Evolutionary conservation across 2,329 filamentous ascomycete genomes (phyloP), one percentile per base, ranked within the genome.

Genomic region (Penicillium sp.): DNA sequence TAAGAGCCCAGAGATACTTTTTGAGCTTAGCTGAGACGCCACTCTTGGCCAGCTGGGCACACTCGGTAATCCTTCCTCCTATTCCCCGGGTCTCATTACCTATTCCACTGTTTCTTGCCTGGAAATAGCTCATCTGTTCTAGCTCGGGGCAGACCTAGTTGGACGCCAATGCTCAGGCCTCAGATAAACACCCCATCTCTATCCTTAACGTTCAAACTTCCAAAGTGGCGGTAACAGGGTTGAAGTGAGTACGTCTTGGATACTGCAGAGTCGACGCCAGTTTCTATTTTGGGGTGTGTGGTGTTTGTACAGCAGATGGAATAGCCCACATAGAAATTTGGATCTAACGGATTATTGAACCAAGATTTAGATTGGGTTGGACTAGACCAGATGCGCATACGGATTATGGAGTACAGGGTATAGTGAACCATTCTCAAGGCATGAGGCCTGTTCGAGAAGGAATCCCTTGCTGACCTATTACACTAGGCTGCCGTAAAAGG

Each of bases 11-110:
- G 14, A 28, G 5, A 8, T 45, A 25, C 45, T 28, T 17, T 38
- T 45, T 35, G 31, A 52, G 49, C 49, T 52, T 52, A 45, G 49
- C 25, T 36, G 12, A 30, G 9, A 30, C 41, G 33, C 49, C 33
- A 38, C 22, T 12, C 31, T 44, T n/a, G 31, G 40, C 26, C 31
- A 33, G 12, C n/a, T n/a, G n/a, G 6, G n/a, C n/a, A 19, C 11
- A 28, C 45, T 19, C 11, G 12, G 31, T 37, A 3, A n/a, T 12
- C 12, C 31, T 19, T 3, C 12, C 22, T 10, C 25, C 41, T 43
- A 43, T 43, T 30, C 1, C 14, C 16, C 10, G 10, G 10, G 12
- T 22, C 41, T n/a, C 12, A 45, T 48, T 26, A 26, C 16, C 16
- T 17, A 28, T 43, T n/a, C 17, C 16, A 1, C 12, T 17, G 10